A percentile compares a stretch with the other conserved stretches of the same genome.
Conservation (phyloP, 345 rosid genomes). For the Gossypium australe region DNA sequence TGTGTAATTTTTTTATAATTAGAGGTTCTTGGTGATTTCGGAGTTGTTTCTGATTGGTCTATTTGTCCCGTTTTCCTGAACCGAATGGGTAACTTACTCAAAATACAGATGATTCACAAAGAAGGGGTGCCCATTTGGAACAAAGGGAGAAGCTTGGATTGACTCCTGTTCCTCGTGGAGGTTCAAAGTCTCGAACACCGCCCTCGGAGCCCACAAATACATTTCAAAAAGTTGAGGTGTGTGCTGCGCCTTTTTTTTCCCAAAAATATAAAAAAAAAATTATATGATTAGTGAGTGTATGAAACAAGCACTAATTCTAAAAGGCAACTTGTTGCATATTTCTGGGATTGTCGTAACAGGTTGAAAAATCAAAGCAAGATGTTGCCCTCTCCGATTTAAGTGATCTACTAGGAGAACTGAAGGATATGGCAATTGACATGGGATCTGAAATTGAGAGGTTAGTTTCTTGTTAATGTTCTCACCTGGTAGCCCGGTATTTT, state of each 20-base stretch:
- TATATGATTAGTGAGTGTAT: neutral
- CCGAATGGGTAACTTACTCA: conserved; percentile 7
- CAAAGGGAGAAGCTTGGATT: conserved; percentile 84
- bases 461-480: conserved; percentile 8
- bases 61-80: neutral
- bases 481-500: neutral
- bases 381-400: conserved; percentile 71
- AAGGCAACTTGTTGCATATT: neutral
- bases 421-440: conserved; percentile 82
- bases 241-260: conserved; percentile 13
- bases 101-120: conserved; percentile 50
- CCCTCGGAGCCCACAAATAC: conserved; percentile 59
- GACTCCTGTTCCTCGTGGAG: conserved; percentile 44
- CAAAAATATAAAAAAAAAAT: neutral
- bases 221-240: conserved; percentile 77
- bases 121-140: conserved; percentile 59
- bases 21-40: neutral
- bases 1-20: neutral
- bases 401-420: conserved; percentile 62
- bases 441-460: conserved; percentile 79
- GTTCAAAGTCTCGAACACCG: conserved; percentile 33
- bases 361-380: conserved; percentile 77
- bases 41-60: neutral
- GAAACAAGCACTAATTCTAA: neutral
- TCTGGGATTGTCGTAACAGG: conserved; percentile 32